These are phyloP conservation scores for Arthrobotrys megalospora DNA, from an alignment of 2,329 filamentous ascomycete species.

Conservation along the genomic window DNA sequence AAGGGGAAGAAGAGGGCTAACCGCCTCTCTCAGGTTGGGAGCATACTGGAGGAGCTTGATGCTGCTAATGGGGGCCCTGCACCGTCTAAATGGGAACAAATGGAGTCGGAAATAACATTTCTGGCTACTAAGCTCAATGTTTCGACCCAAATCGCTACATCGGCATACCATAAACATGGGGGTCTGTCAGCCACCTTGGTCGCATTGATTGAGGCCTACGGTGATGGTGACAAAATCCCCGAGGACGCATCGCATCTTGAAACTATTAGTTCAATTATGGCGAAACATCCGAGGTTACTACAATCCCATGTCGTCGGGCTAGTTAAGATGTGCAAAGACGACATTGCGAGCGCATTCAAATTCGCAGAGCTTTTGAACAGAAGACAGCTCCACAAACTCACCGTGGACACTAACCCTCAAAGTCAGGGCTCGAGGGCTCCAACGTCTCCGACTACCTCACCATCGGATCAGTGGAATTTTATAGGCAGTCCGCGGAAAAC, in stretches of 20 bases:
- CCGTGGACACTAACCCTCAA: conserved; percentile 7
- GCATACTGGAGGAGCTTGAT: conserved; percentile 50
- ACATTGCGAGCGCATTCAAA: conserved; percentile 62
- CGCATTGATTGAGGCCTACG: conserved; percentile 60
- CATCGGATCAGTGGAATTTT: conserved; percentile 29
- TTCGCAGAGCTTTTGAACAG: conserved; percentile 62
- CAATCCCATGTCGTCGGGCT: conserved; percentile 61
- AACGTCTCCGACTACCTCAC: conserved; percentile 22
- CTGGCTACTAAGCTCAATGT: conserved; percentile 61
- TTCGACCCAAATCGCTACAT: conserved; percentile 55
- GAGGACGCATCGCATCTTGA: conserved; percentile 62
- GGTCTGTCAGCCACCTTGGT: conserved; percentile 59
- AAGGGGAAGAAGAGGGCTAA: conserved; percentile 56
- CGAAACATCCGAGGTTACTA: conserved; percentile 37
- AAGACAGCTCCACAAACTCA: conserved; percentile 48
- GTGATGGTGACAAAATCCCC: conserved; percentile 35
- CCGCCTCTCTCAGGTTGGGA: conserved; percentile 40
- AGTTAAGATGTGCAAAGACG: conserved; percentile 62
- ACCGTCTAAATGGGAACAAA: conserved; percentile 62
- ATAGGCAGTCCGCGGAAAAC: conserved; percentile 31
- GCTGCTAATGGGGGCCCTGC: not conserved
- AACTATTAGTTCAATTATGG: conserved; percentile 39
- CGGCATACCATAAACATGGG: conserved; percentile 62
- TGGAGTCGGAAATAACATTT: conserved; percentile 62
- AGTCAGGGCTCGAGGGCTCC: not conserved